Evolutionary conservation across 1,139 yeast species (phyloP).

Genomic region (Lodderomyces theae): DNA sequence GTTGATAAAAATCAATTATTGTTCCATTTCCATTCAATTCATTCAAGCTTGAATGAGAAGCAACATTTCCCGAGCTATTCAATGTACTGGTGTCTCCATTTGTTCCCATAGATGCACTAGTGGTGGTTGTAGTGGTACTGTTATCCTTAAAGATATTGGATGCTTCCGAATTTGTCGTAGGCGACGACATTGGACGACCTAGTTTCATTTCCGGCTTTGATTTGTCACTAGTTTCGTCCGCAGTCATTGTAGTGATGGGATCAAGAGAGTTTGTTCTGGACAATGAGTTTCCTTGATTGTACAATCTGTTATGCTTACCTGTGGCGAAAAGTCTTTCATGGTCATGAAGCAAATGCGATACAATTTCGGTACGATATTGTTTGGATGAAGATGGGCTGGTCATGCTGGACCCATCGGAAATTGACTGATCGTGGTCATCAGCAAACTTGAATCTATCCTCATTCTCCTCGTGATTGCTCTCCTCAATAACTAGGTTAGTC

Average conservation of each 20-base stretch:
- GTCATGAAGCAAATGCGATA: slow-evolving; percentile 27
- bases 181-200: slow-evolving; percentile 22
- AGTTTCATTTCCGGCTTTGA: slow-evolving; percentile 19
- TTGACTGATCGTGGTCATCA: slow-evolving; percentile 4
- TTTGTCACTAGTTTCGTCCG: slow-evolving; percentile 11
- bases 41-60: slow-evolving; percentile 3
- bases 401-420: not conserved
- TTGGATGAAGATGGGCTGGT: slow-evolving; percentile 8
- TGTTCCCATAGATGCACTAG: not conserved
- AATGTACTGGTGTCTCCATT: slow-evolving; percentile 1
- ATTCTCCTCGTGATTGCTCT: slow-evolving; percentile 11
- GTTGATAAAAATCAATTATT: slow-evolving; percentile 45
- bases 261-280: not conserved
- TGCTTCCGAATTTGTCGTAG: slow-evolving; percentile 26
- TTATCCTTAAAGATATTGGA: slow-evolving; percentile 20
- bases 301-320: slow-evolving; percentile 1
- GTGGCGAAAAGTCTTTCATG: slow-evolving; percentile 35
- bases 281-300: not conserved
- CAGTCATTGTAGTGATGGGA: not conserved
- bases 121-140: not conserved
- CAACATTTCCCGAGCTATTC: not conserved
- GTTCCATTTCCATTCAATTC: slow-evolving; percentile 19
- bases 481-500: slow-evolving; percentile 19
- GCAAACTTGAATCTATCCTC: slow-evolving; percentile 24
- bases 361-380: slow-evolving; percentile 5